Evolutionary conservation across 768 basidiomycete species (phyloP).

Genomic region (Hericium coralloides): DNA sequence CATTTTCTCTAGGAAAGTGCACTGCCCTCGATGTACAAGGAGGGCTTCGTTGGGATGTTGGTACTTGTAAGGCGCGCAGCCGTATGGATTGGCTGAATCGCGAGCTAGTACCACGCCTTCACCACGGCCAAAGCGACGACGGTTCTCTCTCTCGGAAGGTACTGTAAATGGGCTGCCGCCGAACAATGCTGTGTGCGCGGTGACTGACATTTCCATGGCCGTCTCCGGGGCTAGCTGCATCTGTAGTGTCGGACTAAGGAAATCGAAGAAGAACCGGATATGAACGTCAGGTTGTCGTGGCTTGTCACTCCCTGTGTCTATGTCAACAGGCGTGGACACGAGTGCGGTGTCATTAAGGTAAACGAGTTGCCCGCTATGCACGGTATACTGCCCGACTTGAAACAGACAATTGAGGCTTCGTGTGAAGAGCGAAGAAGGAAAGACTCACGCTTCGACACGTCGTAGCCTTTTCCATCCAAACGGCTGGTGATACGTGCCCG

Average conservation of each 20-base stretch:
- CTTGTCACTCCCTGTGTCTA: conserved; percentile 6
- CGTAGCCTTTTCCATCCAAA: conserved; percentile 78
- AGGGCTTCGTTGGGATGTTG: conserved; percentile 43
- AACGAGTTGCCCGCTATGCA: conserved; percentile 73
- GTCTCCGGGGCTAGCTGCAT: conserved; percentile 29
- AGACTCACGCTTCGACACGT: conserved; percentile 68
- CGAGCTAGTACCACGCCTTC: conserved; percentile 49
- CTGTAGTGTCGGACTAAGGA: conserved; percentile 37
- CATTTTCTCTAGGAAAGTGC: conserved; percentile 86
- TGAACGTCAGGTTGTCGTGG: conserved; percentile 37
- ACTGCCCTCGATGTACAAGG: conserved; percentile 67
- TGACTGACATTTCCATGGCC: conserved; percentile 39
- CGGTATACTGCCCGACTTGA: conserved; percentile 73
- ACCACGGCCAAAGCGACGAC: conserved; percentile 33
- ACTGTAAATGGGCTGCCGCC: conserved; percentile 48
- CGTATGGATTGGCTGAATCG: conserved; percentile 43
- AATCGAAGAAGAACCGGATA: conserved; percentile 50
- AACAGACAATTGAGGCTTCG: background rate
- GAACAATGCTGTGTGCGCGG: conserved; percentile 60
- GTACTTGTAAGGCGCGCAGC: conserved; percentile 49
- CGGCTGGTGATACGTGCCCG: conserved; percentile 70
- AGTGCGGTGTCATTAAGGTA: conserved; percentile 65
- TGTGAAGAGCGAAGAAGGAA: background rate
- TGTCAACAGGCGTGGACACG: conserved; percentile 25
- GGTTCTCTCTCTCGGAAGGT: conserved; percentile 14